These are phyloP conservation scores for Apiospora hydei DNA, from an alignment of 2,329 filamentous ascomycete genomes.

Conservation along the genomic window DNA sequence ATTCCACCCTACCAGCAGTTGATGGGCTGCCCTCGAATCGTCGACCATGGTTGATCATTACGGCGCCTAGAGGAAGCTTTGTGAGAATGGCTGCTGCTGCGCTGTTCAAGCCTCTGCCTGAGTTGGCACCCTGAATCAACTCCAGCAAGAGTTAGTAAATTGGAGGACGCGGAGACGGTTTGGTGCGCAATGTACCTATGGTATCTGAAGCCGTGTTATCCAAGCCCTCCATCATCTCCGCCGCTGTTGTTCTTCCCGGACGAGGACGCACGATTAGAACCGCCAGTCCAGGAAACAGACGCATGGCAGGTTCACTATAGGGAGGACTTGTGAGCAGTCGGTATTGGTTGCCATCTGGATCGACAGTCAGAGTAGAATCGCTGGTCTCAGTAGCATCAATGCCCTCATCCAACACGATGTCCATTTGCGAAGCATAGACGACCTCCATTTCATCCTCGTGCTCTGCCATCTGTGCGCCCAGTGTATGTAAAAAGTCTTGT, in stretches of 20 bases:
- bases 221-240: conserved; percentile 32
- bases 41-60: background rate
- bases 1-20: background rate
- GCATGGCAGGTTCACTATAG: conserved; percentile 31
- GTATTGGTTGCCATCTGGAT: conserved; percentile 24
- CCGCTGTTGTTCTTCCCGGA: conserved; percentile 32
- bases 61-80: background rate
- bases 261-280: conserved; percentile 34
- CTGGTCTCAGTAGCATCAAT: background rate
- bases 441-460: background rate
- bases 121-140: background rate
- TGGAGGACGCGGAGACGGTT: background rate
- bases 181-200: background rate
- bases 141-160: background rate
- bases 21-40: background rate
- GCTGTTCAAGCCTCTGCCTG: background rate
- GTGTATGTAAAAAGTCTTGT: conserved; percentile 22
- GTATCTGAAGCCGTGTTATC: background rate
- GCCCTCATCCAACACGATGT: conserved; percentile 18
- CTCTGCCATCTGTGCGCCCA: conserved; percentile 22
- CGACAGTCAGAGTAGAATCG: background rate
- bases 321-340: conserved; percentile 29
- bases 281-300: conserved; percentile 32
- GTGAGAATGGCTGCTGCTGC: background rate
- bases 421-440: background rate